Conservation (phyloP, 805 yeast species). For the Blastobotrys chiropterorum region DNA sequence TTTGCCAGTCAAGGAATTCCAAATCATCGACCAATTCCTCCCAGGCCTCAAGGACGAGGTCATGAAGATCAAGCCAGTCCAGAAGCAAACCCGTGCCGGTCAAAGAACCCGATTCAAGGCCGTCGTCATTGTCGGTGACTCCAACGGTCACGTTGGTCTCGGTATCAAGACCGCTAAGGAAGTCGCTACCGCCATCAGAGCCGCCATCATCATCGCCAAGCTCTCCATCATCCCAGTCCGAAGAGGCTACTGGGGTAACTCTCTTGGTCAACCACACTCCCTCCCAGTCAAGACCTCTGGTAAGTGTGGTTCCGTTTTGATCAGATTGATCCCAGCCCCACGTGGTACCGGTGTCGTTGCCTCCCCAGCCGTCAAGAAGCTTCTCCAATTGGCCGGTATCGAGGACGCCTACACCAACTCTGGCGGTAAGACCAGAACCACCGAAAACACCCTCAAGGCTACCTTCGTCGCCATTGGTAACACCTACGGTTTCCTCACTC, state of each 20-base stretch:
- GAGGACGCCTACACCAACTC: constrained; percentile 99
- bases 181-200: constrained; percentile 99
- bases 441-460: constrained; percentile 99
- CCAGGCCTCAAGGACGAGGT: constrained; percentile 97
- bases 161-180: constrained; percentile 99
- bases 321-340: constrained; percentile 99
- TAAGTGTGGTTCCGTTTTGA: constrained; percentile 99
- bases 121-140: constrained; percentile 98
- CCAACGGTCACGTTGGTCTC: constrained; percentile 99
- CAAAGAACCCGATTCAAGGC: constrained; percentile 99
- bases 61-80: constrained; percentile 99
- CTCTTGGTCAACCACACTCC: constrained; percentile 99
- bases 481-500: constrained; percentile 99
- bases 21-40: constrained; percentile 92
- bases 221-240: constrained; percentile 98
- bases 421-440: constrained; percentile 98
- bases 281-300: constrained; percentile 97
- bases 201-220: constrained; percentile 99
- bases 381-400: constrained; percentile 98
- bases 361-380: constrained; percentile 98
- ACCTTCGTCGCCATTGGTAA: constrained; percentile 98
- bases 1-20: constrained; percentile 98
- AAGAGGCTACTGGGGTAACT: constrained; percentile 99
- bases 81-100: constrained; percentile 99
- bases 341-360: constrained; percentile 99